Conservation (phyloP, 2,329 filamentous ascomycete genomes). For the Colletotrichum tropicicola region DNA sequence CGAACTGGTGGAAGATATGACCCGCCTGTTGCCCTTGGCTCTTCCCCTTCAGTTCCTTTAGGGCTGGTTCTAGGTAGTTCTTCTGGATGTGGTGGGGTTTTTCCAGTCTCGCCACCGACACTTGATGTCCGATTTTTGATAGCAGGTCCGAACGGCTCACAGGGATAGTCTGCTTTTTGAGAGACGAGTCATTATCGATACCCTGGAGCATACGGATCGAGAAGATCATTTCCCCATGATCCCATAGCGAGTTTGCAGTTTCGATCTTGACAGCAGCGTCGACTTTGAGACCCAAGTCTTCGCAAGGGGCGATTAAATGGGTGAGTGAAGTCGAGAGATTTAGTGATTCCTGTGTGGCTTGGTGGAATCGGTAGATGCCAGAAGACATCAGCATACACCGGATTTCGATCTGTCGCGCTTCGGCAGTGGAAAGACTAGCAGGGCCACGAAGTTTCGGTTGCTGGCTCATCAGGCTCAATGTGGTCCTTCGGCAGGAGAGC, state of each 20-base stretch:
- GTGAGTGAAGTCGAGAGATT: constrained; percentile 87
- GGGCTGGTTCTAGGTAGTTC: constrained; percentile 84
- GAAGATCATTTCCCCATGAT: constrained; percentile 87
- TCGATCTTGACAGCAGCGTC: constrained; percentile 83
- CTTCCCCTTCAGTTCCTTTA: constrained; percentile 79
- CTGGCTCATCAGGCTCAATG: constrained; percentile 81
- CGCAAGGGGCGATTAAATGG: constrained; percentile 76
- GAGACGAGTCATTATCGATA: constrained; percentile 68
- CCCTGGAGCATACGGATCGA: constrained; percentile 90
- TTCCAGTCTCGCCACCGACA: constrained; percentile 89
- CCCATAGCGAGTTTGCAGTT: constrained; percentile 90
- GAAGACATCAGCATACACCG: constrained; percentile 81
- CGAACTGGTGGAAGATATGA: constrained; percentile 93
- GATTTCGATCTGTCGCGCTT: constrained; percentile 77
- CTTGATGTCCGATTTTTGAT: constrained; percentile 86
- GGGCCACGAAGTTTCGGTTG: constrained; percentile 68
- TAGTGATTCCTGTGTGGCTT: constrained; percentile 85
- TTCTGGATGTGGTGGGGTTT: constrained; percentile 91
- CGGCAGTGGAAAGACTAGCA: constrained; percentile 67
- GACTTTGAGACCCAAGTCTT: constrained; percentile 76
- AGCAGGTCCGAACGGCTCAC: constrained; percentile 82
- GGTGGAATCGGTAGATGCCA: constrained; percentile 79
- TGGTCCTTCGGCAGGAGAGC: constrained; percentile 82
- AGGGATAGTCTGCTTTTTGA: constrained; percentile 74
- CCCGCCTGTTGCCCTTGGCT: constrained; percentile 78